Percentiles rank a stretch among this genome's conserved stretches.
phyloP scores from a whole-genome alignment of 768 basidiomycete species.

The Naganishia vishniacii region DNA sequence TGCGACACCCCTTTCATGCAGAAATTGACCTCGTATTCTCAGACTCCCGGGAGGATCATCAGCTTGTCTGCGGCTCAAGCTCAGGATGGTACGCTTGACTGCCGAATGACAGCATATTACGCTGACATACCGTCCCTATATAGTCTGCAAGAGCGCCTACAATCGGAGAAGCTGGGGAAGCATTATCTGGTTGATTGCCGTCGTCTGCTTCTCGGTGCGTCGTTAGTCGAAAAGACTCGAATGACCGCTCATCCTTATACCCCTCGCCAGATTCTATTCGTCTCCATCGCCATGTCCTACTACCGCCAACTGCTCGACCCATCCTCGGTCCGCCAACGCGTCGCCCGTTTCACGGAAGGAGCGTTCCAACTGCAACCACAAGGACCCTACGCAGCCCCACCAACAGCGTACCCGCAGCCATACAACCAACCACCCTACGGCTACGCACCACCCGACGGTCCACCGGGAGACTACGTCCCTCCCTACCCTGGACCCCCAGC shows the following conservation, averaged over 20 bases:
- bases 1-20: background rate
- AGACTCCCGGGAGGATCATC: background rate
- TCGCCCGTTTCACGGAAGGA: constrained; percentile 15
- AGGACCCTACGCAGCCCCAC: constrained; percentile 21
- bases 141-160: constrained; percentile 65
- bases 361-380: constrained; percentile 28
- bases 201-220: constrained; percentile 54
- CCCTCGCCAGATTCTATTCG: constrained; percentile 54
- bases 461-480: constrained; percentile 43
- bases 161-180: constrained; percentile 63
- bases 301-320: constrained; percentile 72
- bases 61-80: constrained; percentile 3
- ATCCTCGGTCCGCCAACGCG: constrained; percentile 48
- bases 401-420: constrained; percentile 22
- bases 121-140: background rate
- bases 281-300: constrained; percentile 63
- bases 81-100: constrained; percentile 2
- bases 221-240: background rate
- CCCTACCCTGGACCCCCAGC: constrained; percentile 46
- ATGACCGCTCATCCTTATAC: background rate
- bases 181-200: constrained; percentile 61
- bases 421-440: constrained; percentile 23
- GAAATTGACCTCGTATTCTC: background rate
- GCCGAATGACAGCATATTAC: background rate
- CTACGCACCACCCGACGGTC: constrained; percentile 24